Percentiles rank a stretch among this genome's conserved stretches.
phyloP scores from a whole-genome alignment of 805 yeast genomes.

The Blastobotrys attinorum region DNA sequence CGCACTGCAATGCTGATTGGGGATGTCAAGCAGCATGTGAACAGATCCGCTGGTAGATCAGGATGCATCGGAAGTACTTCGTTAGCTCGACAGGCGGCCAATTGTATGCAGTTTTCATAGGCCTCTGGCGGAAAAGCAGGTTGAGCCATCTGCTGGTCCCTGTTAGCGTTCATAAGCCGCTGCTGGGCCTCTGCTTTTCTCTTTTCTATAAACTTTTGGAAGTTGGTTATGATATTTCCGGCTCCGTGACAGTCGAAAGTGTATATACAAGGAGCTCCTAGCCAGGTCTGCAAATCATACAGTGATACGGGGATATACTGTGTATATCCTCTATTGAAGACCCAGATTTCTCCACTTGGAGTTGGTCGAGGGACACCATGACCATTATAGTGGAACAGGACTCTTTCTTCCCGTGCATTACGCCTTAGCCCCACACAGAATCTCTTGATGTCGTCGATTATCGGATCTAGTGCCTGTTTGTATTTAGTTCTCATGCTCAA shows the following conservation, averaged over 20 bases:
- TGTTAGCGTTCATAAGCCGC: neutral
- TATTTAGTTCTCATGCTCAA: conserved; percentile 80
- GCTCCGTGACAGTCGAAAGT: conserved; percentile 94
- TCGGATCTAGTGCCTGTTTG: conserved; percentile 87
- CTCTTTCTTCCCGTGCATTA: conserved; percentile 87
- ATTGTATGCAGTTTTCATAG: conserved; percentile 80
- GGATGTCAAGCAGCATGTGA: conserved; percentile 90
- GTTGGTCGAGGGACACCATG: conserved; percentile 99
- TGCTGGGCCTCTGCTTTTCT: conserved; percentile 67
- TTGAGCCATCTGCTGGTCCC: conserved; percentile 31
- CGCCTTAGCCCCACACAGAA: conserved; percentile 83
- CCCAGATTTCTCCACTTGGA: conserved; percentile 95
- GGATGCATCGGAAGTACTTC: conserved; percentile 91
- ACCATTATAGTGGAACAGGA: conserved; percentile 91
- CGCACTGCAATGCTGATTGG: conserved; percentile 91
- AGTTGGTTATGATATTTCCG: conserved; percentile 84
- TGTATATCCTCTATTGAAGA: conserved; percentile 91
- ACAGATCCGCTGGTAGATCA: conserved; percentile 88
- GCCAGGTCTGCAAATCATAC: conserved; percentile 94
- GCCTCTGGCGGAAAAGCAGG: conserved; percentile 48
- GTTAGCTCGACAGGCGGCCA: conserved; percentile 85
- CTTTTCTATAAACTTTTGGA: conserved; percentile 82
- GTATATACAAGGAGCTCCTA: conserved; percentile 94
- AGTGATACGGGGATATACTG: conserved; percentile 94
- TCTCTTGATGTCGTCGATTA: conserved; percentile 89